Evolutionary conservation across 352 stramenopile genomes (phyloP).

Genomic region (Phytophthora macrochlamydospora): DNA sequence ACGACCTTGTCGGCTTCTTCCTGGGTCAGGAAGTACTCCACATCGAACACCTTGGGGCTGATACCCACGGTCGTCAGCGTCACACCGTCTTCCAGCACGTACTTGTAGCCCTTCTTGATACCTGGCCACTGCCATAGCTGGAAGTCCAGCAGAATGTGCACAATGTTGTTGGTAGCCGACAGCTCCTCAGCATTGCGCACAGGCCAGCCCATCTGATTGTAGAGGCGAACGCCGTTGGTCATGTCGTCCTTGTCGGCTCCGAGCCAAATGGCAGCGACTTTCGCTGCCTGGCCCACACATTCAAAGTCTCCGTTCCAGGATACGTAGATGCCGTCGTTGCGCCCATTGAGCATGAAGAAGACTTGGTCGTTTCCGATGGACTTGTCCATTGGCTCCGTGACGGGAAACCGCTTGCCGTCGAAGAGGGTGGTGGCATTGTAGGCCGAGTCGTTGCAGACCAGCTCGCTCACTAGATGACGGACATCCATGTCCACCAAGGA

Average conservation of each 20-base stretch:
- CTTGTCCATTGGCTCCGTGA: conserved; percentile 65
- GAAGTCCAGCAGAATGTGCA: conserved; percentile 83
- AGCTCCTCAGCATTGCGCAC: conserved; percentile 61
- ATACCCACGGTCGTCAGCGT: conserved; percentile 73
- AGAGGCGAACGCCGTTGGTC: conserved; percentile 73
- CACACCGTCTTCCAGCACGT: conserved; percentile 72
- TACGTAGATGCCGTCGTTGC: conserved; percentile 81
- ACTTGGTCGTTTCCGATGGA: conserved; percentile 47
- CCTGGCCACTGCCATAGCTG: conserved; percentile 86
- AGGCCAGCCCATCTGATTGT: conserved; percentile 68
- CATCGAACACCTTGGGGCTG: conserved; percentile 75
- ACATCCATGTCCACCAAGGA: conserved; percentile 46
- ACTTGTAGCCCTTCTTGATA: conserved; percentile 80
- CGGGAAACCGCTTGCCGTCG: conserved; percentile 38
- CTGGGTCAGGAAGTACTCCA: conserved; percentile 69
- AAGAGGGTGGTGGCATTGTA: conserved; percentile 45
- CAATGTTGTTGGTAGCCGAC: conserved; percentile 54
- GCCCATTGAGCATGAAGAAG: conserved; percentile 88
- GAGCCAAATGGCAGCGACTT: conserved; percentile 57
- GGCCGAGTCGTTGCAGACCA: conserved; percentile 30
- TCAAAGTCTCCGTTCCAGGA: conserved; percentile 78
- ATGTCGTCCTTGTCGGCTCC: conserved; percentile 72
- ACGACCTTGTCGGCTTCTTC: conserved; percentile 65
- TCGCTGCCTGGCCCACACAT: conserved; percentile 51
- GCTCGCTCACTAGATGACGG: conserved; percentile 34